A percentile compares a stretch with the other conserved stretches of the same genome.
These are phyloP conservation scores for Theobroma grandiflorum DNA, from an alignment of 441 rosid genomes.

Conservation along the genomic window DNA sequence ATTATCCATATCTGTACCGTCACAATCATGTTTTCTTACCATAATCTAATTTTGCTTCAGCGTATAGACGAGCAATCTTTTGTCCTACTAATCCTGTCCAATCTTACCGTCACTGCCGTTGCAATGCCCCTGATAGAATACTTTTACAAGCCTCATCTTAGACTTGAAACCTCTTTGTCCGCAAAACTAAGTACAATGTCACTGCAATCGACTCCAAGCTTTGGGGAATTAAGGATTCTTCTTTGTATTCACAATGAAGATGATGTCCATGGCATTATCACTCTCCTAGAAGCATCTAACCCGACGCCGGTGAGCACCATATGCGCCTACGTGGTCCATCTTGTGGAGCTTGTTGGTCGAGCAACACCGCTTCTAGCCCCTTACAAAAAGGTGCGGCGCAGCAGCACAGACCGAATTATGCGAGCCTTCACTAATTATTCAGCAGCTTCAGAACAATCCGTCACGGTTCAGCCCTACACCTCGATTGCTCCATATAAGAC, in stretches of 20 bases:
- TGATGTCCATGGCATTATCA: slow-evolving; percentile 82
- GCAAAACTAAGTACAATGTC: not conserved
- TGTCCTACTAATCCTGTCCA: slow-evolving; percentile 1
- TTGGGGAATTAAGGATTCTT: slow-evolving; percentile 61
- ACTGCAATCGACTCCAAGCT: not conserved
- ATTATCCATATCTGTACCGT: too few relatives aligned
- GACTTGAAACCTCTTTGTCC: not conserved
- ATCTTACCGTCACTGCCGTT: not conserved
- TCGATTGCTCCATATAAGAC: slow-evolving; percentile 39
- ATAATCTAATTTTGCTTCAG: slow-evolving; percentile 15
- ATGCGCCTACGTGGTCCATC: slow-evolving; percentile 33
- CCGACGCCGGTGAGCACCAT: slow-evolving; percentile 29
- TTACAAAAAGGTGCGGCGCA: not conserved
- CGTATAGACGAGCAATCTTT: not conserved
- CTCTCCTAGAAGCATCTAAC: slow-evolving; percentile 59
- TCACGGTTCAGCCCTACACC: slow-evolving; percentile 26
- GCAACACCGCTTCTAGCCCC: slow-evolving; percentile 38
- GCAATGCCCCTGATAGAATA: slow-evolving; percentile 22
- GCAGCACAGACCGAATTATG: slow-evolving; percentile 34
- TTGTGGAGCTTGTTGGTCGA: slow-evolving; percentile 40
- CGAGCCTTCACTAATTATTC: slow-evolving; percentile 36
- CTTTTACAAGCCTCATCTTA: slow-evolving; percentile 27
- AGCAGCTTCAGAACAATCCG: not conserved
- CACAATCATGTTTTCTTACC: not conserved
- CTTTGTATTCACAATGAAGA: slow-evolving; percentile 82